Evolutionary conservation across 805 yeast species (phyloP).

Genomic region (Candida krabiensis): DNA sequence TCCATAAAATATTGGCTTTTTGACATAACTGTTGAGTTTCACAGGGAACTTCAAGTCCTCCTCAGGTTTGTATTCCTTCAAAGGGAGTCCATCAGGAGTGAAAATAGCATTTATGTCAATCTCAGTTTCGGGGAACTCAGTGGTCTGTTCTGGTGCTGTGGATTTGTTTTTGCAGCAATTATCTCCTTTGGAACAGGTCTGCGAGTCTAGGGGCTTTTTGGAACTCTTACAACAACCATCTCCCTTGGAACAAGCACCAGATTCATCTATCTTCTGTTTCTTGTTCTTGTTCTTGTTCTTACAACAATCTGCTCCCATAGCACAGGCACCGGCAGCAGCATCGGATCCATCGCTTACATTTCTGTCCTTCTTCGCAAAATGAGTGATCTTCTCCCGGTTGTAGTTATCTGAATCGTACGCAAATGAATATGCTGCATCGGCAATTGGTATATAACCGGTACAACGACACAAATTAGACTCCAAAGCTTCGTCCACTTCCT

Average conservation of each 20-base stretch:
- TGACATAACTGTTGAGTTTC: constrained; percentile 28
- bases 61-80: constrained; percentile 39
- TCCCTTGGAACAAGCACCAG: constrained; percentile 11
- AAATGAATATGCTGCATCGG: constrained; percentile 47
- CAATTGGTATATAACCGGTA: constrained; percentile 50
- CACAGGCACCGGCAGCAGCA: constrained; percentile 24
- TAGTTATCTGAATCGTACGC: constrained; percentile 34
- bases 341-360: constrained; percentile 7
- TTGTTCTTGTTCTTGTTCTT: constrained; percentile 31
- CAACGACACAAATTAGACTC: constrained; percentile 51
- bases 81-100: constrained; percentile 41
- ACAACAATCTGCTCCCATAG: constrained; percentile 38
- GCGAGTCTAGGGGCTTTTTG: background rate
- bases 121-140: constrained; percentile 30
- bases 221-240: constrained; percentile 1
- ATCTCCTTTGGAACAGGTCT: constrained; percentile 18
- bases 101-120: constrained; percentile 33
- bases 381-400: constrained; percentile 25
- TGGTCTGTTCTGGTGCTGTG: constrained; percentile 5
- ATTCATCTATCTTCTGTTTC: constrained; percentile 5
- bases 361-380: constrained; percentile 10
- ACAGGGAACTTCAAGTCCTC: constrained; percentile 43
- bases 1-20: constrained; percentile 36
- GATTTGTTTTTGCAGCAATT: constrained; percentile 22
- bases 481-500: constrained; percentile 42